phyloP scores from a whole-genome alignment of 495 filamentous ascomycete genomes.

The Aspergillus sparsus region DNA sequence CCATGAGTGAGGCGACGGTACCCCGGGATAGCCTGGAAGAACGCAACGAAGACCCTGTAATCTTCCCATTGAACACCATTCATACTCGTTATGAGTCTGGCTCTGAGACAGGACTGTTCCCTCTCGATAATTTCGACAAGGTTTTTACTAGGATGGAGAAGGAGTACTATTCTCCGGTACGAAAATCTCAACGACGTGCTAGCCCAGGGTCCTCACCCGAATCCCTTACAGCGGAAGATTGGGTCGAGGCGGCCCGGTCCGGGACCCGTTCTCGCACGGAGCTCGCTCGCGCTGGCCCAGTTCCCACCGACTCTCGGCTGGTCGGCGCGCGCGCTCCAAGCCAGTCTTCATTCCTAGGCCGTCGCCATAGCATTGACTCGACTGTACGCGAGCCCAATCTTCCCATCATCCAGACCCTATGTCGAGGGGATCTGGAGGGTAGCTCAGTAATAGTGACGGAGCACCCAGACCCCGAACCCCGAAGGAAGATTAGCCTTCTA shows the following conservation, averaged over 20 bases:
- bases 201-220: slow-evolving; percentile 28
- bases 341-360: slow-evolving; percentile 28
- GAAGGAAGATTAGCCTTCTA: slow-evolving; percentile 39
- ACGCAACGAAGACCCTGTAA: slow-evolving; percentile 29
- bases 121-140: slow-evolving; percentile 24
- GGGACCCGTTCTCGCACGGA: slow-evolving; percentile 26
- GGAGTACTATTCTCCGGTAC: slow-evolving; percentile 24
- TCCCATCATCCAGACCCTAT: slow-evolving; percentile 37
- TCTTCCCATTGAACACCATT: slow-evolving; percentile 39
- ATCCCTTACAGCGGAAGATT: slow-evolving; percentile 45
- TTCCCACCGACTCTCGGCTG: slow-evolving; percentile 21
- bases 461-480: slow-evolving; percentile 30
- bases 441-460: slow-evolving; percentile 16
- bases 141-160: slow-evolving; percentile 29
- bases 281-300: slow-evolving; percentile 13
- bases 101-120: slow-evolving; percentile 21
- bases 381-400: slow-evolving; percentile 29
- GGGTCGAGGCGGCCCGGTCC: slow-evolving; percentile 45
- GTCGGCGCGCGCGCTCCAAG: slow-evolving; percentile 27
- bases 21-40: slow-evolving; percentile 24
- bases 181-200: slow-evolving; percentile 19
- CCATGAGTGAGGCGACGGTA: slow-evolving; percentile 36
- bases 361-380: slow-evolving; percentile 37
- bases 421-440: slow-evolving; percentile 25
- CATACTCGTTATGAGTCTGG: slow-evolving; percentile 29